A percentile compares a stretch with the other conserved stretches of the same genome.
These are phyloP conservation scores for Nadsonia commutata DNA, from an alignment of 1,139 yeast genomes.

Conservation along the genomic window DNA sequence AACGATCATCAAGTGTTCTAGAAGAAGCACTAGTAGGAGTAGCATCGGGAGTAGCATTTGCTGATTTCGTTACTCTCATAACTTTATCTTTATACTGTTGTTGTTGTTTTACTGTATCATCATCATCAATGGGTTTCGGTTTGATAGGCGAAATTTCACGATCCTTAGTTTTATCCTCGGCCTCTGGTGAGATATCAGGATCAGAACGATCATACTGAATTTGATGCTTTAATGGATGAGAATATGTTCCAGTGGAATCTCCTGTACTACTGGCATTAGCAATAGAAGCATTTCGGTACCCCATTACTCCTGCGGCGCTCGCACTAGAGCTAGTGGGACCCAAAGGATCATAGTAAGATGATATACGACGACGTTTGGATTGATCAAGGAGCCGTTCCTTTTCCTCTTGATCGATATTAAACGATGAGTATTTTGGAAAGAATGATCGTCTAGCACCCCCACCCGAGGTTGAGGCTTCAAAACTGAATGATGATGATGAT, in stretches of 20 bases:
- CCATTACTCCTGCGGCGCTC: constrained; percentile 9
- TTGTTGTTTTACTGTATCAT: no score
- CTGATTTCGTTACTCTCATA: no score
- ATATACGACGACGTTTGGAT: constrained; percentile 16
- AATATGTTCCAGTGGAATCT: not conserved
- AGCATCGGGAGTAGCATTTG: no score
- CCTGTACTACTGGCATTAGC: constrained; percentile 9
- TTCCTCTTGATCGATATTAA: not conserved
- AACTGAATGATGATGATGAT: no score
- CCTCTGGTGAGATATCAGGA: not conserved
- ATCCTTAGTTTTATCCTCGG: no score
- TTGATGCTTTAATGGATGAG: constrained; percentile 1
- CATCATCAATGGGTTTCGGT: no score
- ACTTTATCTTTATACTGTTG: no score
- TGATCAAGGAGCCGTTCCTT: not conserved
- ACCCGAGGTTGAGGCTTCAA: no score
- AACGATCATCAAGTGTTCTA: no score
- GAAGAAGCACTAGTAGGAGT: no score
- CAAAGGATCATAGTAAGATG: constrained; percentile 19
- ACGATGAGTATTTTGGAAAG: not conserved
- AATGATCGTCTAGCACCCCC: no score
- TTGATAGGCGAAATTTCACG: no score
- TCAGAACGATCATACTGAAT: not conserved
- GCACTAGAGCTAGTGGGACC: constrained; percentile 8
- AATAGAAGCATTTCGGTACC: constrained; percentile 16